Percentiles rank a stretch among this genome's conserved stretches.
Evolutionary conservation across 2,329 filamentous ascomycete genomes (phyloP).

Genomic region (Pseudogymnoascus sp.): DNA sequence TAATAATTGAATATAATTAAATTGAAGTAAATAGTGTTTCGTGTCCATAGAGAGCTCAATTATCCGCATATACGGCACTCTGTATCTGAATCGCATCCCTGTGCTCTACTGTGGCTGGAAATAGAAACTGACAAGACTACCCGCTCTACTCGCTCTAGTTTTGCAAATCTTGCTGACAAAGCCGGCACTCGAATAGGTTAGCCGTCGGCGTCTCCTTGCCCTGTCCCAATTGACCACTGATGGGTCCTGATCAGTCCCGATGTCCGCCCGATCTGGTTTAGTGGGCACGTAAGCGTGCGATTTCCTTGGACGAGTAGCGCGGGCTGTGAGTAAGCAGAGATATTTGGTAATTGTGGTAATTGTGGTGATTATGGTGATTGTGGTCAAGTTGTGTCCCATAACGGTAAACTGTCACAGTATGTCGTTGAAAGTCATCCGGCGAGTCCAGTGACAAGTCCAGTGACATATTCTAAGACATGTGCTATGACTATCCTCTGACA

Average conservation of each 20-base stretch:
- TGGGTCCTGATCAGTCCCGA: background rate
- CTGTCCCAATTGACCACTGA: background rate
- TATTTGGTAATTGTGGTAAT: background rate
- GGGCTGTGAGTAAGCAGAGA: background rate
- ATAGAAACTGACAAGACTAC: background rate
- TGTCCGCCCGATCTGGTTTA: background rate
- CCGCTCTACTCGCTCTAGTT: background rate
- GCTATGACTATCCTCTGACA: background rate
- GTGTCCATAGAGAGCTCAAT: background rate
- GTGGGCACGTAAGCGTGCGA: background rate
- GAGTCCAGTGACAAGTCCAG: background rate
- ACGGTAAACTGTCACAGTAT: background rate
- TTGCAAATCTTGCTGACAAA: background rate
- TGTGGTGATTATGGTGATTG: too few species aligned
- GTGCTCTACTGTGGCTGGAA: background rate
- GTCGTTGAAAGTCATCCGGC: background rate
- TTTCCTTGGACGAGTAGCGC: conserved; percentile 1
- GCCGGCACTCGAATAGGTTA: background rate
- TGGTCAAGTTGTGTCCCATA: background rate
- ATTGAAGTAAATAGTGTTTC: background rate
- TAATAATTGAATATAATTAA: background rate
- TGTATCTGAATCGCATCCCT: background rate
- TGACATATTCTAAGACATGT: background rate
- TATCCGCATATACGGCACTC: background rate
- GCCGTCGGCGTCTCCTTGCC: conserved; percentile 1